Base-by-base conservation (phyloP, 306 rosid species). In the Canavalia gladiata region DNA sequence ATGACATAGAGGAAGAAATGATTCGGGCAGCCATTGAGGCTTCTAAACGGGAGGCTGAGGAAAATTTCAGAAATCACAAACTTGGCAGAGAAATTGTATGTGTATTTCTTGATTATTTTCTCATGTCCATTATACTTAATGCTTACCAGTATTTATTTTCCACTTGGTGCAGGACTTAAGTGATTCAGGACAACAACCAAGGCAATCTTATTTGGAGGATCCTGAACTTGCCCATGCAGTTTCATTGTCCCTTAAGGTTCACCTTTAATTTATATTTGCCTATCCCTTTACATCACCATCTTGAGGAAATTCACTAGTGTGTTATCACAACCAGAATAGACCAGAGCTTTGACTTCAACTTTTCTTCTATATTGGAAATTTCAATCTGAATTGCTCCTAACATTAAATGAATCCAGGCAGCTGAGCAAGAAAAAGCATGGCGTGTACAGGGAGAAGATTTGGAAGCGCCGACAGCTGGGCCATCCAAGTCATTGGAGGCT, bases 1-100 rank as follows among this genome's bases (percentile, higher is more conserved):
- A 93, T 85, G 99, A 95, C 77, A 89, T 91, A 83, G 99, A 95
- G 87, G 99, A 95, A 88, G 94, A 93, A 87, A 95, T 95, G 97
- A 83, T 95, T 42, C 97, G 87, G 55, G 98, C 99, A 82, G 99
- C 98, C 74, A 93, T 95, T 68, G 98, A 93, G 80, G 98, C 98
- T 86, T 95, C 99, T 79, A 90, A 78, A 75, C 56, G 78, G 77
- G 99, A 95, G 74, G 92, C 84, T 64, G 93, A 82, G 84, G 92
- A 84, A 81, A 81, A 85, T 49, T 81, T 74, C 68, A 66, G 79
- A 35, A 86, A 81, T 82, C 90, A 87, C 56, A 77, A 78, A 68
- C 63, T 78, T 73, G 81, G 52, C 82, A 77, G 78, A 46, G 86
- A 89, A 74, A 62, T 39, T 86, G 97, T 93, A 90, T 72, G 92